Conservation (phyloP, 1,284 basidiomycete genomes). For the Farysia itapuensis region DNA sequence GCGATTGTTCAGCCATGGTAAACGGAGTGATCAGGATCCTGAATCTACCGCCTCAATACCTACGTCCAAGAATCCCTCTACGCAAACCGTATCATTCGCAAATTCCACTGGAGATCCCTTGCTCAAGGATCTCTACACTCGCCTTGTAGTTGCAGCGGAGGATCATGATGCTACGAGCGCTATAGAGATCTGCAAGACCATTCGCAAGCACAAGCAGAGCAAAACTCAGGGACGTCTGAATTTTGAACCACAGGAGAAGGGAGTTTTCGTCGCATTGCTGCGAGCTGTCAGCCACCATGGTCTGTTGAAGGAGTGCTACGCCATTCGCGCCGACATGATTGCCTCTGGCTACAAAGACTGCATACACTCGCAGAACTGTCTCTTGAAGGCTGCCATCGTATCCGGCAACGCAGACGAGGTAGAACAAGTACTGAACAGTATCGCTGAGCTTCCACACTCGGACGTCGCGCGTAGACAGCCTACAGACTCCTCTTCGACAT, state of each 20-base stretch:
- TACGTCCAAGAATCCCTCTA: slow-evolving; percentile 9
- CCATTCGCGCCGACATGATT: slow-evolving; percentile 36
- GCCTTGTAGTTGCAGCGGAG: slow-evolving; percentile 14
- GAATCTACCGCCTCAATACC: no score
- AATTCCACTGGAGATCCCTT: slow-evolving; percentile 17
- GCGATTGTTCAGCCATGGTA: slow-evolving; percentile 20
- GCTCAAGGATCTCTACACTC: slow-evolving; percentile 27
- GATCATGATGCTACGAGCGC: slow-evolving; percentile 13
- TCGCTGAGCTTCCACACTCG: slow-evolving; percentile 11
- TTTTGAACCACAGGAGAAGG: slow-evolving; percentile 16
- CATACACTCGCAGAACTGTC: slow-evolving; percentile 30
- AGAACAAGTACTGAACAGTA: slow-evolving; percentile 12
- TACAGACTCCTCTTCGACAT: background rate
- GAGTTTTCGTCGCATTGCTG: slow-evolving; percentile 23
- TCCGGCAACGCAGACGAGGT: slow-evolving; percentile 11
- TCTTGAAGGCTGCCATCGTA: slow-evolving; percentile 33
- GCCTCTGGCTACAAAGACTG: slow-evolving; percentile 10
- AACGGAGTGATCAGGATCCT: no score
- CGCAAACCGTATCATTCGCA: no score
- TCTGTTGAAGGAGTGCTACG: slow-evolving; percentile 16
- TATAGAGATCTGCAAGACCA: slow-evolving; percentile 8
- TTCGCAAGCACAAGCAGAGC: slow-evolving; percentile 16
- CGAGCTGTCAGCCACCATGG: slow-evolving; percentile 27
- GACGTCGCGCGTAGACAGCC: background rate
- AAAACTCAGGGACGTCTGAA: background rate